These are phyloP conservation scores for Seiridium unicorne DNA, from an alignment of 2,329 filamentous ascomycete species.

Conservation along the genomic window DNA sequence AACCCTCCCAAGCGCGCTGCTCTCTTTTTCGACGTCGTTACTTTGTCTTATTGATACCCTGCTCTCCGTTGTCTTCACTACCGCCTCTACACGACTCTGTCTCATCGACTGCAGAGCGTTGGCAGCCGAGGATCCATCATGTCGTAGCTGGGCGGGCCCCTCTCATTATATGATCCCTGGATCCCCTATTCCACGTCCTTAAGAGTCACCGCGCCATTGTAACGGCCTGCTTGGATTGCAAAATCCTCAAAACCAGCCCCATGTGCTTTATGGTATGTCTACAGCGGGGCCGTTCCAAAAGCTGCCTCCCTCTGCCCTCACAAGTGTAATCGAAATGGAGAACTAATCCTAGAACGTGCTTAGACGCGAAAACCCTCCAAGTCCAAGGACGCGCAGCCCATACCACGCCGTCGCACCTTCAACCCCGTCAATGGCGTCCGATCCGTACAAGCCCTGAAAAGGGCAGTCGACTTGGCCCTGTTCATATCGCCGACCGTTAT, in stretches of 20 bases:
- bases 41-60: not conserved
- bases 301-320: not conserved
- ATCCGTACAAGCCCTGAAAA: conserved; percentile 26
- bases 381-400: conserved; percentile 8
- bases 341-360: too few relatives aligned
- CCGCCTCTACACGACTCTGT: not conserved
- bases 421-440: conserved; percentile 25
- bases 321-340: not conserved
- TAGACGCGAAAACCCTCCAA: conserved; percentile 4
- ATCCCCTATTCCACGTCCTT: not conserved
- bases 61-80: not conserved
- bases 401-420: conserved; percentile 25
- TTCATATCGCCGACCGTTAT: conserved; percentile 27
- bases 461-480: conserved; percentile 26
- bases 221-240: not conserved
- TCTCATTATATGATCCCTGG: not conserved
- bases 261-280: conserved; percentile 7
- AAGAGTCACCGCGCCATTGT: not conserved
- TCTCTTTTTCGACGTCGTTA: not conserved
- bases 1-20: not conserved
- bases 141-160: not conserved
- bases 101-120: not conserved
- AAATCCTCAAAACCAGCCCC: not conserved
- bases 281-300: not conserved
- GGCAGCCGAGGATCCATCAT: not conserved